phyloP scores from a whole-genome alignment of 2,329 filamentous ascomycete species.

The Fusarium sulawesiense region DNA sequence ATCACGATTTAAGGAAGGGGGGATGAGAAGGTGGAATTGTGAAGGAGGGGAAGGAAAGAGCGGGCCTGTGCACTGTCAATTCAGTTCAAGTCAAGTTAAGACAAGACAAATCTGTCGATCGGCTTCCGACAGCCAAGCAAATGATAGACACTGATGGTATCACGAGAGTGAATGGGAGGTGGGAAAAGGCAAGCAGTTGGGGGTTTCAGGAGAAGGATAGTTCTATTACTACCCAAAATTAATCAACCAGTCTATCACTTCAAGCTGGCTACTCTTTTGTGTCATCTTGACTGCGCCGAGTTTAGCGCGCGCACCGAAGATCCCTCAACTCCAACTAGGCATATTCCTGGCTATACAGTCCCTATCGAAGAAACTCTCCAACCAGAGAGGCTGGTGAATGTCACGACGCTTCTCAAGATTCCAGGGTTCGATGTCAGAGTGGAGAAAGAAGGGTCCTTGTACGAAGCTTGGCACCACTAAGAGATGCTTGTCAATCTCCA shows the following conservation, averaged over 20 bases:
- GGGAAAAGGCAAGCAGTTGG: constrained; percentile 2
- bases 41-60: constrained; percentile 17
- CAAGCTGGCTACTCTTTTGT: constrained; percentile 3
- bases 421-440: constrained; percentile 33
- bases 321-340: constrained; percentile 10
- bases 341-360: constrained; percentile 7
- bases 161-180: constrained; percentile 21
- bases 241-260: neutral
- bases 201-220: constrained; percentile 22
- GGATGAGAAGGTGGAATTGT: constrained; percentile 17
- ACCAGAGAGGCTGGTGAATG: constrained; percentile 27
- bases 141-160: constrained; percentile 22
- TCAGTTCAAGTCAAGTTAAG: constrained; percentile 6
- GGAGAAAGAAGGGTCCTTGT: constrained; percentile 24
- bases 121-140: constrained; percentile 5
- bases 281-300: constrained; percentile 19
- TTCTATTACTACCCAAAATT: constrained; percentile 2
- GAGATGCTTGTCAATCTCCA: constrained; percentile 27
- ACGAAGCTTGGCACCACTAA: constrained; percentile 29
- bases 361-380: constrained; percentile 8
- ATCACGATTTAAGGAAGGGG: constrained; percentile 23
- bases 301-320: constrained; percentile 36
- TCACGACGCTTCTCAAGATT: neutral
- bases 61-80: constrained; percentile 35
- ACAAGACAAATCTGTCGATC: constrained; percentile 14